These are phyloP conservation scores for Syzygium aqueum DNA, from an alignment of 345 rosid genomes.

Conservation along the genomic window DNA sequence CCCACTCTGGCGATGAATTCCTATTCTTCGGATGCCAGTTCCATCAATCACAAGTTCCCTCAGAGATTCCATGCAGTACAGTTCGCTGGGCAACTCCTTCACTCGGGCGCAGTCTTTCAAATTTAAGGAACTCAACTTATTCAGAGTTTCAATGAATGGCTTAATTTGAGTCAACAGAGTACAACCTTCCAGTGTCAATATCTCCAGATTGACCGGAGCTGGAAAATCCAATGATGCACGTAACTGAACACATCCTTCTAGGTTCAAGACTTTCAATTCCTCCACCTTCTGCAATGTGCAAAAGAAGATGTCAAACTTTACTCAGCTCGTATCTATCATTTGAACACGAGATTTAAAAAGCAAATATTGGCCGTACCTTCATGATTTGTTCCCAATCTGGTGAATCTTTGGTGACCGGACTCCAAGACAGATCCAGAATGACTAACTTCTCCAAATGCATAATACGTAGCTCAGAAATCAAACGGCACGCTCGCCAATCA, in stretches of 20 bases:
- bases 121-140: neutral
- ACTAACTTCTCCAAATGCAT: neutral
- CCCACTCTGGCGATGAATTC: accelerated
- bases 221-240: accelerated
- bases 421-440: neutral
- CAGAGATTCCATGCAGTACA: accelerated
- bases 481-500: neutral
- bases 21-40: accelerated
- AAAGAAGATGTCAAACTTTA: accelerated
- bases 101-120: accelerated
- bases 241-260: neutral
- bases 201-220: neutral
- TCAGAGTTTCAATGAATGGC: neutral
- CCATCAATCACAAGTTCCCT: neutral
- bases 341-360: neutral
- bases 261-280: neutral
- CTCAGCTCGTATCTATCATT: accelerated
- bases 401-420: neutral
- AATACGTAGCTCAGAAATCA: accelerated
- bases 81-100: neutral
- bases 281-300: neutral
- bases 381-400: accelerated
- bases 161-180: accelerated
- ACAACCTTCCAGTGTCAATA: neutral
- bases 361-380: neutral